phyloP scores from a whole-genome alignment of 257 asterid genomes.

The Salvia splendens region DNA sequence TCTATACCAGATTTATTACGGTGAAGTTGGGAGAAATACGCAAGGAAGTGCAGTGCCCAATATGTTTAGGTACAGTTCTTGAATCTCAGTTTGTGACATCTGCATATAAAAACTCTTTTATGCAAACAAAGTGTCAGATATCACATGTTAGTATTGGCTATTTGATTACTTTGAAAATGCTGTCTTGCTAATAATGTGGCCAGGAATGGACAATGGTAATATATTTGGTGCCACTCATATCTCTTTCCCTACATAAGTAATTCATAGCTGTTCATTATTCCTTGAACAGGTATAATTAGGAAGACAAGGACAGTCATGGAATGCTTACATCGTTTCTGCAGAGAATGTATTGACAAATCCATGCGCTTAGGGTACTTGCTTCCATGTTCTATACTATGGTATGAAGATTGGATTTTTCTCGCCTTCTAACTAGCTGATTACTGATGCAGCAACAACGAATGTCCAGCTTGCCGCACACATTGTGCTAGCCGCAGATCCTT shows the following conservation, averaged over 20 bases:
- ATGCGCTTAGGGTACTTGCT: conserved; percentile 90
- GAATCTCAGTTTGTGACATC: conserved; percentile 24
- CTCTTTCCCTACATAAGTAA: conserved; percentile 19
- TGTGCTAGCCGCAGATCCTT: conserved; percentile 99
- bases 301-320: conserved; percentile 99
- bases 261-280: conserved; percentile 31
- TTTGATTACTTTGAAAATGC: conserved; percentile 26
- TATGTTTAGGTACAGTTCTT: conserved; percentile 74
- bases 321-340: conserved; percentile 98
- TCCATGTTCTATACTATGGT: conserved; percentile 30
- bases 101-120: neutral
- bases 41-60: conserved; percentile 98
- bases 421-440: conserved; percentile 24
- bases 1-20: conserved; percentile 53
- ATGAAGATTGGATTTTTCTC: conserved; percentile 19
- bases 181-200: conserved; percentile 25
- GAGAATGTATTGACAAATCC: conserved; percentile 99
- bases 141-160: conserved; percentile 24
- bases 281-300: conserved; percentile 78
- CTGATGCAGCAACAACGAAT: conserved; percentile 84
- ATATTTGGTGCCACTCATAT: conserved; percentile 8
- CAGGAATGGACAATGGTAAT: conserved; percentile 11
- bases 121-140: conserved; percentile 19
- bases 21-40: conserved; percentile 89
- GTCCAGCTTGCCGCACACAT: conserved; percentile 99